Percentiles rank a stretch among this genome's conserved stretches.
These are phyloP conservation scores for Sclerotinia spermophila DNA, from an alignment of 2,329 filamentous ascomycete species.

Conservation along the genomic window DNA sequence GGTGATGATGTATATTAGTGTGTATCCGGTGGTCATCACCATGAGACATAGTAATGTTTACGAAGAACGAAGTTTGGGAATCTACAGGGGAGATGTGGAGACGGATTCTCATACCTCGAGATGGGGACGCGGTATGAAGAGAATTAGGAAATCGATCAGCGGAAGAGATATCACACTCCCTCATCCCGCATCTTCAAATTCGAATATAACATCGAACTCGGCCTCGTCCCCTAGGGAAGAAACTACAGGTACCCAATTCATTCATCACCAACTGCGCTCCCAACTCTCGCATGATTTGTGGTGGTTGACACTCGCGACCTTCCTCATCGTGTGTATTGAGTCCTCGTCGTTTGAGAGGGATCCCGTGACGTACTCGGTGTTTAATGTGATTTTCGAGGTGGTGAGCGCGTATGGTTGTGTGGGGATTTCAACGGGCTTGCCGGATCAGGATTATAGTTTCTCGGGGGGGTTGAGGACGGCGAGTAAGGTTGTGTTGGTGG, in stretches of 20 bases:
- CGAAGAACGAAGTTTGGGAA: slow-evolving; percentile 63
- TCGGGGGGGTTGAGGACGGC: slow-evolving; percentile 50
- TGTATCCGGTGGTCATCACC: slow-evolving; percentile 59
- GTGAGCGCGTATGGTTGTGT: slow-evolving; percentile 58
- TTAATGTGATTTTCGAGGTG: slow-evolving; percentile 58
- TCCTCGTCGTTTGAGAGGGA: slow-evolving; percentile 50
- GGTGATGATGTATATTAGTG: slow-evolving; percentile 65
- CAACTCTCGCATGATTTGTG: slow-evolving; percentile 66
- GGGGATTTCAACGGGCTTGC: slow-evolving; percentile 56
- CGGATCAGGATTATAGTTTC: slow-evolving; percentile 52
- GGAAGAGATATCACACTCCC: slow-evolving; percentile 14
- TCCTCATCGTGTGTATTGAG: slow-evolving; percentile 59
- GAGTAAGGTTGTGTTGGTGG: slow-evolving; percentile 56
- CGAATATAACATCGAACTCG: not conserved
- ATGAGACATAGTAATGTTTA: slow-evolving; percentile 69
- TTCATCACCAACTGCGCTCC: slow-evolving; percentile 51
- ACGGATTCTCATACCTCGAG: not conserved
- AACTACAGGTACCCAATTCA: slow-evolving; percentile 22
- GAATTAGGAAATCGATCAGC: not conserved
- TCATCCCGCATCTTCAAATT: not conserved
- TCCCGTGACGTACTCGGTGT: slow-evolving; percentile 52
- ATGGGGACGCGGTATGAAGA: slow-evolving; percentile 18
- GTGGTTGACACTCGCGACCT: slow-evolving; percentile 59
- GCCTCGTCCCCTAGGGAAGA: not conserved
- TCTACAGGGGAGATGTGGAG: slow-evolving; percentile 42